These are phyloP conservation scores for Nannizziopsis arthrosporioides DNA, from an alignment of 2,329 filamentous ascomycete genomes.

Conservation along the genomic window DNA sequence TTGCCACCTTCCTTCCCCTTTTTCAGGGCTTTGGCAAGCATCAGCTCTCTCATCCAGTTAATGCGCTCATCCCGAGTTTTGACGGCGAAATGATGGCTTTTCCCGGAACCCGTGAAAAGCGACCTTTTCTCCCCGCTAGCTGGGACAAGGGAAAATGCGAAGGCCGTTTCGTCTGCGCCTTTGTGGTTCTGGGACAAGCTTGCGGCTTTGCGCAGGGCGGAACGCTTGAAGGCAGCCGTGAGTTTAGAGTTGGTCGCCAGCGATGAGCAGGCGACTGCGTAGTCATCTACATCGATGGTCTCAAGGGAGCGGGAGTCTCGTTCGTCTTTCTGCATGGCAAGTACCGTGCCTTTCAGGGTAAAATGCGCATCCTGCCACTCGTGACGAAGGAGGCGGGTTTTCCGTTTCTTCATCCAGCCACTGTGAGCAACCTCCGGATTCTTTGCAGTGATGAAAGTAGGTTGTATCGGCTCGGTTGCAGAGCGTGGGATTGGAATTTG, in stretches of 20 bases:
- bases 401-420: conserved; percentile 90
- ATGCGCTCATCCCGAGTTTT: conserved; percentile 78
- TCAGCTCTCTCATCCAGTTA: conserved; percentile 57
- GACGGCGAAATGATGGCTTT: conserved; percentile 91
- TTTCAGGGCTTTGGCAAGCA: conserved; percentile 35
- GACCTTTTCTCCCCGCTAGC: conserved; percentile 32
- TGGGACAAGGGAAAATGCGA: conserved; percentile 35
- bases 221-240: conserved; percentile 65
- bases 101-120: conserved; percentile 41
- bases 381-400: conserved; percentile 75
- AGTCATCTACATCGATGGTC: conserved; percentile 31
- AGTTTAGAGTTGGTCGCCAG: conserved; percentile 68
- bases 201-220: conserved; percentile 27
- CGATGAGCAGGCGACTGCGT: conserved; percentile 31
- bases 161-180: conserved; percentile 24
- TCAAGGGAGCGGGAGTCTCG: conserved; percentile 23
- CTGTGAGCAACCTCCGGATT: conserved; percentile 52
- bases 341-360: conserved; percentile 62
- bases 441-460: conserved; percentile 20
- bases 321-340: conserved; percentile 34
- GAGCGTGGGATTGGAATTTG: background rate
- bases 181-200: conserved; percentile 10
- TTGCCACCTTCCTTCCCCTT: conserved; percentile 24
- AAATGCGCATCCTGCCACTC: conserved; percentile 93
- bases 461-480: background rate